These are phyloP conservation scores for Arthroderma uncinatum DNA, from an alignment of 2,329 filamentous ascomycete genomes.

Conservation along the genomic window DNA sequence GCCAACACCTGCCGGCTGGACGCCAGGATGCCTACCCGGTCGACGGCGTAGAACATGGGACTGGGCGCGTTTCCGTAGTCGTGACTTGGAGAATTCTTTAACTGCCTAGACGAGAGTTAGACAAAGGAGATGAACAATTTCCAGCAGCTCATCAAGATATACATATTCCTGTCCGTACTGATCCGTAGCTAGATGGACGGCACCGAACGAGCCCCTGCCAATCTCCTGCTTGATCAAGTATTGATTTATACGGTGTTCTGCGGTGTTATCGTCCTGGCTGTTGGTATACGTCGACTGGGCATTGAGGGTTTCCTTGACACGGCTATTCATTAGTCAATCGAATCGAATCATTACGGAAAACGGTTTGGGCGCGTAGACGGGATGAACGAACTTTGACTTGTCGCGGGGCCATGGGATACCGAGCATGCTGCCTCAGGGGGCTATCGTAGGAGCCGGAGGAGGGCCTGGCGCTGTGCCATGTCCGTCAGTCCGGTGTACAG, in stretches of 20 bases:
- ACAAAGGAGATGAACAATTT: background rate
- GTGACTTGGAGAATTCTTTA: constrained; percentile 93
- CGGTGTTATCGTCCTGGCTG: constrained; percentile 68
- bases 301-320: constrained; percentile 66
- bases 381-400: constrained; percentile 47
- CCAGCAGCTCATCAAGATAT: constrained; percentile 35
- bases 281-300: constrained; percentile 77
- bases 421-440: constrained; percentile 37
- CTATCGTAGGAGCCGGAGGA: constrained; percentile 11
- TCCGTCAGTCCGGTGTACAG: background rate
- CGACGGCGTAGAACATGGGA: constrained; percentile 68
- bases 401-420: constrained; percentile 49
- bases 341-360: background rate
- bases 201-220: constrained; percentile 88
- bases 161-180: constrained; percentile 91
- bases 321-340: constrained; percentile 4
- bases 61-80: constrained; percentile 78
- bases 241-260: constrained; percentile 84
- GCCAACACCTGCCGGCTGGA: constrained; percentile 41
- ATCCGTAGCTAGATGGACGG: constrained; percentile 80
- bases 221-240: constrained; percentile 93
- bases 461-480: constrained; percentile 8
- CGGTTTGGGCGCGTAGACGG: background rate
- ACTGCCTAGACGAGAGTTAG: constrained; percentile 53
- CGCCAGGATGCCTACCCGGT: constrained; percentile 42